These are phyloP conservation scores for Trametes meyenii DNA, from an alignment of 768 basidiomycete genomes.

Conservation along the genomic window DNA sequence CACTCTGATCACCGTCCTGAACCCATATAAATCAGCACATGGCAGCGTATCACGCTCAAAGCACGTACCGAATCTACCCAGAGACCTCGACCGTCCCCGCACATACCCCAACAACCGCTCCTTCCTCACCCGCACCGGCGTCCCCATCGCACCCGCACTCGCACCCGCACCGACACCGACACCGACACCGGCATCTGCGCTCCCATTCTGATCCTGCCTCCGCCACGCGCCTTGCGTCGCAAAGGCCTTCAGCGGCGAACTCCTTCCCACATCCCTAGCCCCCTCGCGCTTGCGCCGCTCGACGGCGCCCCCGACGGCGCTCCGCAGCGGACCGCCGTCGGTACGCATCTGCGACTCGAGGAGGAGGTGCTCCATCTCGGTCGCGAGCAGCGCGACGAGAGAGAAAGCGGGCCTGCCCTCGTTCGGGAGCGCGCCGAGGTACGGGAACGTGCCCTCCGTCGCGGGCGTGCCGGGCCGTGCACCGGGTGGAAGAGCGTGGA, in stretches of 20 bases:
- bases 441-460: slow-evolving; percentile 39
- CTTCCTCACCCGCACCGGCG: slow-evolving; percentile 9
- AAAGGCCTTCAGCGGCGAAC: not conserved
- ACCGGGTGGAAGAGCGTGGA: slow-evolving; percentile 46
- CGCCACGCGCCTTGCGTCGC: not conserved
- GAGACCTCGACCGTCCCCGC: slow-evolving; percentile 22
- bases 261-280: not conserved
- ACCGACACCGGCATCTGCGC: too few species aligned
- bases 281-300: slow-evolving; percentile 11
- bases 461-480: slow-evolving; percentile 37
- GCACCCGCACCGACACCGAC: not conserved
- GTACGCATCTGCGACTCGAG: slow-evolving; percentile 64
- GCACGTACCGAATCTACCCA: slow-evolving; percentile 6
- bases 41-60: not conserved
- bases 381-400: slow-evolving; percentile 45
- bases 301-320: slow-evolving; percentile 25
- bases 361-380: slow-evolving; percentile 67
- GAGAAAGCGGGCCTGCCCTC: slow-evolving; percentile 35
- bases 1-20: too few species aligned
- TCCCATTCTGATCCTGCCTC: not conserved
- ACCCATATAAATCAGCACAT: too few species aligned
- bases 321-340: slow-evolving; percentile 57
- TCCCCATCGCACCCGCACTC: not conserved
- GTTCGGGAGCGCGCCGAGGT: slow-evolving; percentile 32
- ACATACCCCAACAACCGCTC: slow-evolving; percentile 13